Conservation (phyloP, 2,329 filamentous ascomycete species). For the Sporothrix pseudoabietina region DNA sequence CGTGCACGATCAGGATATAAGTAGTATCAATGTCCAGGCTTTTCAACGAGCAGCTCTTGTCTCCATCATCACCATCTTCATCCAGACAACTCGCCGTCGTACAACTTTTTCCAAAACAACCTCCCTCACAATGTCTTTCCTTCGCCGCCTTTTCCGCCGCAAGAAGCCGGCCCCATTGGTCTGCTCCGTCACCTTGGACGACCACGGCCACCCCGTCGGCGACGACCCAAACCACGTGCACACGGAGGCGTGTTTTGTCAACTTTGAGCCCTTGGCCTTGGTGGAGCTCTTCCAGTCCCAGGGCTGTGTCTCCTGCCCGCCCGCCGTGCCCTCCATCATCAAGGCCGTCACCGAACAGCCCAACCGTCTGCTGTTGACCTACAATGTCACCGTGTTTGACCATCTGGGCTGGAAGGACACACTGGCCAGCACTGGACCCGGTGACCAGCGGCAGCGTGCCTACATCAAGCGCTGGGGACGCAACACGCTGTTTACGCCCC, state of each 20-base stretch:
- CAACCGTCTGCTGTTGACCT: constrained; percentile 42
- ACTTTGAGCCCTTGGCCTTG: constrained; percentile 41
- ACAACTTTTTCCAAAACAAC: not conserved
- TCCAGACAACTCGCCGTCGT: not conserved
- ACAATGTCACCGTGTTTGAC: constrained; percentile 44
- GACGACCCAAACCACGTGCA: constrained; percentile 40
- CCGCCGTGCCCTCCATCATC: constrained; percentile 41
- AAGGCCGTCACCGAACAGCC: constrained; percentile 37
- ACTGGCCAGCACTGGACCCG: constrained; percentile 36
- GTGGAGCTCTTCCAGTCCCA: constrained; percentile 45
- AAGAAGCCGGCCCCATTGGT: constrained; percentile 42
- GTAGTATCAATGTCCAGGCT: not conserved
- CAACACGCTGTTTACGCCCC: constrained; percentile 41
- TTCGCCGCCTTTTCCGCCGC: constrained; percentile 38
- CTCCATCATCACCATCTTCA: not conserved
- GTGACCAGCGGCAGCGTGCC: constrained; percentile 43
- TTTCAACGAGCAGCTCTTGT: not conserved
- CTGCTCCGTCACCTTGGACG: constrained; percentile 40
- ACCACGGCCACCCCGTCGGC: constrained; percentile 23
- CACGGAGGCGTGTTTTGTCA: constrained; percentile 42
- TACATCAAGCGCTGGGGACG: constrained; percentile 42
- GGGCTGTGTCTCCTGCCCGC: constrained; percentile 42
- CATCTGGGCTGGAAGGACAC: constrained; percentile 43
- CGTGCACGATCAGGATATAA: not conserved
- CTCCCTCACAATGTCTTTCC: not conserved